Evolutionary conservation across 2,329 filamentous ascomycete species (phyloP).

Genomic region (Alternaria gansuensis): DNA sequence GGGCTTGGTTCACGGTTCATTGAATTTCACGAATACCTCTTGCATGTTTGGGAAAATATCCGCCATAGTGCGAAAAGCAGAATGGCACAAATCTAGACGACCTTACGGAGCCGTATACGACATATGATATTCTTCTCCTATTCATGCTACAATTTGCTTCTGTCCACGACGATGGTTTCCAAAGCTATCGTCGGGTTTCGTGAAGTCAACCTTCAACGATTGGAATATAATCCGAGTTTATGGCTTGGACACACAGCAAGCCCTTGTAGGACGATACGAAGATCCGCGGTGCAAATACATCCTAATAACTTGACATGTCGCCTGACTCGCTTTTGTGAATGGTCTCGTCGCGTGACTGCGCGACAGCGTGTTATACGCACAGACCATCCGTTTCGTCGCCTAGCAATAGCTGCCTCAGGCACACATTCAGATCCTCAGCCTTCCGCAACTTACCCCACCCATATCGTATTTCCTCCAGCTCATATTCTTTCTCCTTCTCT

Average conservation of each 20-base stretch:
- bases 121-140: constrained; percentile 15
- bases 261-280: neutral
- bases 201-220: neutral
- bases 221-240: neutral
- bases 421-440: constrained; percentile 27
- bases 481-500: neutral
- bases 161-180: neutral
- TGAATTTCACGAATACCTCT: constrained; percentile 51
- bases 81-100: constrained; percentile 44
- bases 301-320: too few species aligned
- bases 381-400: constrained; percentile 18
- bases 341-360: constrained; percentile 34
- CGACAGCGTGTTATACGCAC: constrained; percentile 29
- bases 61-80: constrained; percentile 47
- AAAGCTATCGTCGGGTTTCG: neutral
- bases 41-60: constrained; percentile 50
- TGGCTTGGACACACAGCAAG: neutral
- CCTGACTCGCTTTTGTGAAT: constrained; percentile 8
- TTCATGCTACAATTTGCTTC: neutral
- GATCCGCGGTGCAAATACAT: neutral
- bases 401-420: constrained; percentile 36
- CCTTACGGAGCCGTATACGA: constrained; percentile 29
- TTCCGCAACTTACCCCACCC: constrained; percentile 11
- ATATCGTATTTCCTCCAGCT: constrained; percentile 1
- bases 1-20: constrained; percentile 38